phyloP scores from a whole-genome alignment of 2,329 filamentous ascomycete genomes.

The Leptographium wingfieldii region DNA sequence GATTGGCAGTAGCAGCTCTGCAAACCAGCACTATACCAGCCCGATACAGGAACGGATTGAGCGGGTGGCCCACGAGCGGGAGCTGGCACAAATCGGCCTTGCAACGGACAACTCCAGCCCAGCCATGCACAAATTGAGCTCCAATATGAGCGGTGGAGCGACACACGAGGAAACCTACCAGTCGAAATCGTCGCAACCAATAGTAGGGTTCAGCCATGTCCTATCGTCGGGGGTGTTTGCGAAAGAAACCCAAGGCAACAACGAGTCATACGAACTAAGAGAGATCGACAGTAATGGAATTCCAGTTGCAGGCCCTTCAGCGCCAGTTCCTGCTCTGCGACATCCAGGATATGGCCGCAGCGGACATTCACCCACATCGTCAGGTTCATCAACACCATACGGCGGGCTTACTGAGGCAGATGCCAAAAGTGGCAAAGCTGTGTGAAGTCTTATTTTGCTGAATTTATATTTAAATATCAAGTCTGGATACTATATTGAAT shows the following conservation, averaged over 20 bases:
- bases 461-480: background rate
- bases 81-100: conserved; percentile 24
- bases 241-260: background rate
- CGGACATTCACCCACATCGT: background rate
- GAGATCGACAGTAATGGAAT: conserved; percentile 26
- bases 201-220: background rate
- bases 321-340: conserved; percentile 27
- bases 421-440: conserved; percentile 1
- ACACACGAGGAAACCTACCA: background rate
- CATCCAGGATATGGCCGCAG: conserved; percentile 34
- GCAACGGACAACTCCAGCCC: conserved; percentile 28
- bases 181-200: background rate
- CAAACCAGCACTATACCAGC: background rate
- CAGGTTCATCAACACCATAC: conserved; percentile 3
- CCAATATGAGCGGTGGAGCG: conserved; percentile 16
- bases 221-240: background rate
- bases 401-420: conserved; percentile 8
- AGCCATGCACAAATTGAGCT: conserved; percentile 18
- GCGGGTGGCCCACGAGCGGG: conserved; percentile 15
- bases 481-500: background rate
- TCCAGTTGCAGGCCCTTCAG: conserved; percentile 2
- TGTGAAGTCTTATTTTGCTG: background rate
- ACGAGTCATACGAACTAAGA: conserved; percentile 36
- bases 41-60: conserved; percentile 9
- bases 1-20: background rate